Evolutionary conservation across 2,329 filamentous ascomycete genomes (phyloP).

Genomic region (Ophiosphaerella korrae): DNA sequence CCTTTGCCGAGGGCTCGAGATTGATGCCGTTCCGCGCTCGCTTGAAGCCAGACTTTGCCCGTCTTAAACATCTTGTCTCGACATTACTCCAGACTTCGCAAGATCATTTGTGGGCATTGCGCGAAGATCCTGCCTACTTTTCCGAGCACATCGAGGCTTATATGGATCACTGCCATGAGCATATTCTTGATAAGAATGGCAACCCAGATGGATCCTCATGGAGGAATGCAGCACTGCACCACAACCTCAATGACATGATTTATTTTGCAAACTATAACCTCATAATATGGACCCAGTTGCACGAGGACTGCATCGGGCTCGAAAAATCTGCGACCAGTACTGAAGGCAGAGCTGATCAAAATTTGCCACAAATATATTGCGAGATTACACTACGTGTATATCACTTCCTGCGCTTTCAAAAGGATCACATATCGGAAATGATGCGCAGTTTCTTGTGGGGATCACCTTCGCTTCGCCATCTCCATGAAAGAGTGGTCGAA

Average conservation of each 20-base stretch:
- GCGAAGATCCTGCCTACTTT: conserved; percentile 66
- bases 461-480: not conserved
- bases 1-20: not conserved
- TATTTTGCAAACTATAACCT: not conserved
- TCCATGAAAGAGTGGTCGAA: not conserved
- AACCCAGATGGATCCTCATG: not conserved
- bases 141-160: conserved; percentile 49
- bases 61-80: conserved; percentile 52
- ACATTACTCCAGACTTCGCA: conserved; percentile 48
- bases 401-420: conserved; percentile 41
- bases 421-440: not conserved
- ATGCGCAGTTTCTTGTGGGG: not conserved
- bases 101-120: conserved; percentile 61
- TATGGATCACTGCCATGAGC: conserved; percentile 51
- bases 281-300: conserved; percentile 5
- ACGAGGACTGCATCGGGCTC: not conserved
- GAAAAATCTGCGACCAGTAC: not conserved
- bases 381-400: conserved; percentile 44
- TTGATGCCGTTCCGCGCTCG: conserved; percentile 55
- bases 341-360: not conserved
- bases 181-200: not conserved
- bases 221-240: not conserved
- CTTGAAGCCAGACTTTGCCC: conserved; percentile 54
- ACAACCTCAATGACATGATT: not conserved
- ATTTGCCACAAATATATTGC: not conserved